phyloP scores from a whole-genome alignment of 257 asterid genomes.

The Phtheirospermum japonicum region DNA sequence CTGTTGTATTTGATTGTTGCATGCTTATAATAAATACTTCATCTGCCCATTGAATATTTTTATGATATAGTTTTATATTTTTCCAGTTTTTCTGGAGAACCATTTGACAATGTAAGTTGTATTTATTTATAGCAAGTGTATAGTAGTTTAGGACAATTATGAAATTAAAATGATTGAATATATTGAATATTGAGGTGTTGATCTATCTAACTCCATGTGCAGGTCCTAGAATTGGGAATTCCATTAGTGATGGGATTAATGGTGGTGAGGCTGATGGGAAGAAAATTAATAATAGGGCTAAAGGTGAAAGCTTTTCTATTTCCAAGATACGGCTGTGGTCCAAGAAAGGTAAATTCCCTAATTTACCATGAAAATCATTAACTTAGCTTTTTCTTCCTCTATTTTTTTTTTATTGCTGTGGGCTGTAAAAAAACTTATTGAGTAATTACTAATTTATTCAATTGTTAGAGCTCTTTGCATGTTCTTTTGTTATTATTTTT shows the following conservation, averaged over 20 bases:
- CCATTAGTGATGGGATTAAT: constrained; percentile 35
- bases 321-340: constrained; percentile 98
- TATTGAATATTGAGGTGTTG: too few species aligned
- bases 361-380: constrained; percentile 17
- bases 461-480: constrained; percentile 16
- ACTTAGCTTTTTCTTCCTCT: too few species aligned
- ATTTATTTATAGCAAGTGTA: neutral
- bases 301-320: constrained; percentile 95
- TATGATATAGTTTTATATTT: too few species aligned
- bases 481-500: neutral
- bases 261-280: constrained; percentile 47
- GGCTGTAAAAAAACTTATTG: constrained; percentile 2
- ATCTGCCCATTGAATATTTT: too few species aligned
- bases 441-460: constrained; percentile 19
- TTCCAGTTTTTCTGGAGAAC: too few species aligned
- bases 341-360: constrained; percentile 65
- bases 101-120: too few species aligned
- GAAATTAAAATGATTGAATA: too few species aligned
- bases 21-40: too few species aligned
- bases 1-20: too few species aligned
- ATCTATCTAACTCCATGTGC: too few species aligned
- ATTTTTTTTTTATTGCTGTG: neutral
- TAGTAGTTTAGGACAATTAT: too few species aligned
- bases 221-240: too few species aligned
- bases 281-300: constrained; percentile 65